A percentile compares a stretch with the other conserved stretches of the same genome.
Evolutionary conservation across 2,329 filamentous ascomycete genomes (phyloP).

Genomic region (Exophiala aquamarina): DNA sequence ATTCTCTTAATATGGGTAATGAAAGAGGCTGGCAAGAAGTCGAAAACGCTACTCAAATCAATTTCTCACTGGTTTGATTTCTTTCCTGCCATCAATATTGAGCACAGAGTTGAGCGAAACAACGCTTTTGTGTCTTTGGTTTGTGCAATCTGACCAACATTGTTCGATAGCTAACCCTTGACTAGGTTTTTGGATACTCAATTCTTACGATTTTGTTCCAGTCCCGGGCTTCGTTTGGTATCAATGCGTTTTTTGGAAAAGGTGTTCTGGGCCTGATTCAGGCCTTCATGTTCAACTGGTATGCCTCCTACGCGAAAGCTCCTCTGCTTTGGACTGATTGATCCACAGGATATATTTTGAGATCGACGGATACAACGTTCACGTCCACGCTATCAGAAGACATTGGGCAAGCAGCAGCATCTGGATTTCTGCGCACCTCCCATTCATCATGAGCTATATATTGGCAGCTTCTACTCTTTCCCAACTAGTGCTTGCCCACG

Average conservation of each 20-base stretch:
- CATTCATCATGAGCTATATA: slow-evolving; percentile 64
- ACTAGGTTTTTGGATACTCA: slow-evolving; percentile 58
- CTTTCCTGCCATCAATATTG: slow-evolving; percentile 63
- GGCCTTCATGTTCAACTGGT: slow-evolving; percentile 21
- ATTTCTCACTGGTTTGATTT: slow-evolving; percentile 51
- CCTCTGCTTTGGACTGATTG: not conserved
- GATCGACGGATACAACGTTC: slow-evolving; percentile 58
- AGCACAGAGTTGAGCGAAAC: slow-evolving; percentile 64
- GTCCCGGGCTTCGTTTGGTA: slow-evolving; percentile 17
- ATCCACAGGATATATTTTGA: slow-evolving; percentile 59
- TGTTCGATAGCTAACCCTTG: not conserved
- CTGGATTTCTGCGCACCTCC: slow-evolving; percentile 59
- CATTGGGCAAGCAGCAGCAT: slow-evolving; percentile 44
- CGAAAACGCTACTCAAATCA: slow-evolving; percentile 1
- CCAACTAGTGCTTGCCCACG: slow-evolving; percentile 59
- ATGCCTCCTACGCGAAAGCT: not conserved
- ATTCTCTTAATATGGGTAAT: slow-evolving; percentile 43
- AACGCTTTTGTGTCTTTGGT: slow-evolving; percentile 63
- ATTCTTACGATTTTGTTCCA: slow-evolving; percentile 53
- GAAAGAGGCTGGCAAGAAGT: slow-evolving; percentile 17
- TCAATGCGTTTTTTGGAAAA: slow-evolving; percentile 57
- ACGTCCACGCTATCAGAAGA: slow-evolving; percentile 61
- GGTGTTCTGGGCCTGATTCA: slow-evolving; percentile 54
- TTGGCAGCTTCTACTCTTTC: slow-evolving; percentile 57
- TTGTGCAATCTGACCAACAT: not conserved